phyloP scores from a whole-genome alignment of 345 rosid species.

The Salix caprea region DNA sequence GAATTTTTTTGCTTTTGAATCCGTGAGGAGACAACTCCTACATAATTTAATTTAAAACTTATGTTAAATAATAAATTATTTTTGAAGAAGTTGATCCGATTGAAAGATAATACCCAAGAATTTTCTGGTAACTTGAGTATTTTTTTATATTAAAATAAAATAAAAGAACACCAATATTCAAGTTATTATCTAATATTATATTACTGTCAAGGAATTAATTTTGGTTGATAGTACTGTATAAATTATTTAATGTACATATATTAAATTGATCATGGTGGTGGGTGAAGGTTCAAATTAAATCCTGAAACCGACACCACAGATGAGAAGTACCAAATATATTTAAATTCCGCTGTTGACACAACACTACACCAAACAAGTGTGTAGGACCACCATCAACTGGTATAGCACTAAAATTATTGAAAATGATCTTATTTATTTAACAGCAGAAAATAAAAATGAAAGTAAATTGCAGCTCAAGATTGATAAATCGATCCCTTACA shows the following conservation, averaged over 20 bases:
- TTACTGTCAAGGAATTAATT: not conserved
- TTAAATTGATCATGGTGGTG: conserved; percentile 2
- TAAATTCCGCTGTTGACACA: not conserved
- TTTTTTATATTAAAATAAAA: too few species aligned
- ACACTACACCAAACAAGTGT: conserved; percentile 11
- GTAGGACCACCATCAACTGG: not conserved
- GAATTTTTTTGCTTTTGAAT: too few species aligned
- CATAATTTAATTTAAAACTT: too few species aligned
- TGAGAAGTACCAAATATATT: not conserved
- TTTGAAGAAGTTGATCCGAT: too few species aligned
- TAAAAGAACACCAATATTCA: too few species aligned
- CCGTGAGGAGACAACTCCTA: too few species aligned
- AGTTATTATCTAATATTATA: too few species aligned
- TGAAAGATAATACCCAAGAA: too few species aligned
- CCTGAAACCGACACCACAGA: not conserved
- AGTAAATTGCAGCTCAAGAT: not conserved
- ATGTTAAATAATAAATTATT: too few species aligned
- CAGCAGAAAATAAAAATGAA: too few species aligned
- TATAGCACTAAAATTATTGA: not conserved
- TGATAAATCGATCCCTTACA: not conserved
- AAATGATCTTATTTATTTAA: too few species aligned
- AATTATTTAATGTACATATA: not conserved
- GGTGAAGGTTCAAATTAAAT: conserved; percentile 6
- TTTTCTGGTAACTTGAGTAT: too few species aligned
- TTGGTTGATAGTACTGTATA: not conserved